Conservation (phyloP, 1,284 basidiomycete species). For the Sporisorium iseilematis-ciliati region DNA sequence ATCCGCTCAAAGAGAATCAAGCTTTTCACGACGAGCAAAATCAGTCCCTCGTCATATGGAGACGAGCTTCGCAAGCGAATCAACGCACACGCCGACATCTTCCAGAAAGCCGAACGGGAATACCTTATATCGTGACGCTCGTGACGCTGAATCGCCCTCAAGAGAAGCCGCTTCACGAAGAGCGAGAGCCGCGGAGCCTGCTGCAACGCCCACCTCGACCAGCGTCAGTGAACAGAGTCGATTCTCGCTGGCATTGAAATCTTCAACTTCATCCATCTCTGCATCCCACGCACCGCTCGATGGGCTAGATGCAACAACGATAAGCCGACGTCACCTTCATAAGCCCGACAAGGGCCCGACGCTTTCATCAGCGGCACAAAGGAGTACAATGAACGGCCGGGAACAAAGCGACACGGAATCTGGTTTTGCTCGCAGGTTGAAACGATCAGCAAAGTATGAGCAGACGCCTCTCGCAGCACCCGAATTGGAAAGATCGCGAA, state of each 20-base stretch:
- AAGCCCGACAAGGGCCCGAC: constrained; percentile 7
- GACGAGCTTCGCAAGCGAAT: not conserved
- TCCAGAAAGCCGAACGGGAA: not conserved
- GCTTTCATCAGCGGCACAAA: constrained; percentile 17
- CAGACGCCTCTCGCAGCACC: not conserved
- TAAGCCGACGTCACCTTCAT: not conserved
- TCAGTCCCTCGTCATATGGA: constrained; percentile 17
- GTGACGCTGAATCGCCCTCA: constrained; percentile 21
- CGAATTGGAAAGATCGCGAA: not conserved
- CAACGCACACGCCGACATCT: not conserved
- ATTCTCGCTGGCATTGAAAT: constrained; percentile 29
- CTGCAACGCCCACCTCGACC: constrained; percentile 12
- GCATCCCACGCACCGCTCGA: constrained; percentile 2
- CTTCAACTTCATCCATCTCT: constrained; percentile 26
- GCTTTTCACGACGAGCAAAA: constrained; percentile 7
- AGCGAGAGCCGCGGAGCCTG: not conserved
- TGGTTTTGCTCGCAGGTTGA: constrained; percentile 1
- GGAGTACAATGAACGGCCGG: not conserved
- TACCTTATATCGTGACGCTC: too few species aligned
- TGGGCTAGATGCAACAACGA: not conserved
- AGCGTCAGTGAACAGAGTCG: constrained; percentile 27
- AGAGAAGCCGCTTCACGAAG: constrained; percentile 15
- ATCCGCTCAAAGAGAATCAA: constrained; percentile 1
- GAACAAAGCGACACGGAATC: constrained; percentile 23
- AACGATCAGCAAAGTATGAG: constrained; percentile 34